Percentiles rank a stretch among this genome's conserved stretches.
These are phyloP conservation scores for Aspergillus carlsbadensis DNA, from an alignment of 495 filamentous ascomycete species.

Conservation along the genomic window DNA sequence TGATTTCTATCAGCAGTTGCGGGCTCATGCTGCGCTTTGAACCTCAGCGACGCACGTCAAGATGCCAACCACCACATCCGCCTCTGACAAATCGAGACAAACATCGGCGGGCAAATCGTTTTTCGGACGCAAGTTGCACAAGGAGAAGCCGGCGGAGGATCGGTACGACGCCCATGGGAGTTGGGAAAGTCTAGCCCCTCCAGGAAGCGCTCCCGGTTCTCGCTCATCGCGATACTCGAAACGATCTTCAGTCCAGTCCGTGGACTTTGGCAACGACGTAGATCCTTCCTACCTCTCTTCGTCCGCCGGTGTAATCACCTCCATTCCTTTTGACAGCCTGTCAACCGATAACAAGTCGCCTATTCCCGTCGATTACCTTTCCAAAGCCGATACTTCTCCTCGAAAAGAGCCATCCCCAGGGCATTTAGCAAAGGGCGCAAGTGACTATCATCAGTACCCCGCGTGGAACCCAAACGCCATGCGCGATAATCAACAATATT, in stretches of 20 bases:
- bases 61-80: slow-evolving; percentile 58
- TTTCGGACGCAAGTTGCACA: slow-evolving; percentile 74
- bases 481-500: slow-evolving; percentile 45
- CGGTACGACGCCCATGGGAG: slow-evolving; percentile 55
- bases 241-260: slow-evolving; percentile 71
- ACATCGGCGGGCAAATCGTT: slow-evolving; percentile 84
- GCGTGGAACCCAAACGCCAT: slow-evolving; percentile 56
- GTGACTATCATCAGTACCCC: slow-evolving; percentile 91
- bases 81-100: slow-evolving; percentile 75
- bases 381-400: slow-evolving; percentile 64
- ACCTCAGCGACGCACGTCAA: slow-evolving; percentile 40
- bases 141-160: slow-evolving; percentile 63
- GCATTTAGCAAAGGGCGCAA: slow-evolving; percentile 72
- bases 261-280: slow-evolving; percentile 53
- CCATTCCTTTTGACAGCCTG: slow-evolving; percentile 85
- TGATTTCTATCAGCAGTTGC: no score
- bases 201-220: slow-evolving; percentile 60
- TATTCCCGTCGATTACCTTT: slow-evolving; percentile 72
- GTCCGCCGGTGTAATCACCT: slow-evolving; percentile 83
- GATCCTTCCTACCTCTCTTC: slow-evolving; percentile 61
- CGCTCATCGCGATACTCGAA: slow-evolving; percentile 79
- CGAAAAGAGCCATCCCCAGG: slow-evolving; percentile 75
- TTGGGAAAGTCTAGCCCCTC: slow-evolving; percentile 49
- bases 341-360: slow-evolving; percentile 65
- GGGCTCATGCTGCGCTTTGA: slow-evolving; percentile 46